Percentiles rank a stretch among this genome's conserved stretches.
phyloP scores from a whole-genome alignment of 1,284 basidiomycete genomes.

The Cystobasidium sp. region DNA sequence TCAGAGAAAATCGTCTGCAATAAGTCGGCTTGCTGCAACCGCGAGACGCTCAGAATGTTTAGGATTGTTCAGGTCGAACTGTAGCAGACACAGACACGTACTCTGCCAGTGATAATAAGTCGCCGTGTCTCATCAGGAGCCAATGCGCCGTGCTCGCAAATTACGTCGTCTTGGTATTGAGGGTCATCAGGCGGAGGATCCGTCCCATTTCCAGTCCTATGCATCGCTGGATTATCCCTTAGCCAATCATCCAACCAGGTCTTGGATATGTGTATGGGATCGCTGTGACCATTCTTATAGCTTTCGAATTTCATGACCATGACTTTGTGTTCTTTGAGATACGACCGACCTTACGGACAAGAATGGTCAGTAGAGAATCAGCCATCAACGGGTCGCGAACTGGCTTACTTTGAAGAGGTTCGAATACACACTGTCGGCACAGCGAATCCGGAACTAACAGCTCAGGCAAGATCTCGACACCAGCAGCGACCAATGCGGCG shows the following conservation, averaged over 20 bases:
- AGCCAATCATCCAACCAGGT: constrained; percentile 76
- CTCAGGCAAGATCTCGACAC: constrained; percentile 58
- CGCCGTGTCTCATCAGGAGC: constrained; percentile 58
- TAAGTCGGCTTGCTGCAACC: constrained; percentile 64
- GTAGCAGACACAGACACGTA: constrained; percentile 52
- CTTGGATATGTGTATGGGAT: constrained; percentile 66
- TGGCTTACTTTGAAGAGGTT: constrained; percentile 66
- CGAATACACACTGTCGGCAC: constrained; percentile 67
- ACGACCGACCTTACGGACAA: constrained; percentile 65
- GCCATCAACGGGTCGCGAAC: not conserved
- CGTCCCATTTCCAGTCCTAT: constrained; percentile 59
- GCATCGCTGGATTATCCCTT: constrained; percentile 72
- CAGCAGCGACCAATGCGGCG: constrained; percentile 44
- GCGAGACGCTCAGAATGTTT: not conserved
- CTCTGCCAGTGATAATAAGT: constrained; percentile 64
- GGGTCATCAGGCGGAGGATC: constrained; percentile 70
- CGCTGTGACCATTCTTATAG: not conserved
- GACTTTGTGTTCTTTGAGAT: constrained; percentile 68
- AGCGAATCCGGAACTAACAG: constrained; percentile 62
- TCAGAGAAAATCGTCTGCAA: constrained; percentile 66
- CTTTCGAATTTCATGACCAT: constrained; percentile 62
- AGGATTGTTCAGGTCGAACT: not conserved
- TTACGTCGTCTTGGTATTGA: constrained; percentile 65
- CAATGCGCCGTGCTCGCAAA: constrained; percentile 70
- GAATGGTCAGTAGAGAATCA: not conserved